These are phyloP conservation scores for Pseudisothecium myosuroides DNA, from an alignment of 225 moss, liverwort and hornwort species.

Conservation along the genomic window DNA sequence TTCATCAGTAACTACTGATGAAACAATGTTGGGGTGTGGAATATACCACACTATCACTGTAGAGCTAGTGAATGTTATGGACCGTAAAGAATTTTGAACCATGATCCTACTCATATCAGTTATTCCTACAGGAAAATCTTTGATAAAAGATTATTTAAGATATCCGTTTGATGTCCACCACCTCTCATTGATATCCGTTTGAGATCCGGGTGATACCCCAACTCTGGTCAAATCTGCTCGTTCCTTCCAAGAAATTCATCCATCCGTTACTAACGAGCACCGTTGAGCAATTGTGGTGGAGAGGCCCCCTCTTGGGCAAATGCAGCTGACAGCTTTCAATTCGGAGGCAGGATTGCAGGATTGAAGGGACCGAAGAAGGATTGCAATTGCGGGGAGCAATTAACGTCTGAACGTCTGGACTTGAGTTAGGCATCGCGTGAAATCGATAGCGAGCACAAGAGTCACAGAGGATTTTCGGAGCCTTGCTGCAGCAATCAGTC, in stretches of 20 bases:
- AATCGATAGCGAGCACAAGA: neutral
- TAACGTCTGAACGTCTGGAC: neutral
- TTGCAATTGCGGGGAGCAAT: neutral
- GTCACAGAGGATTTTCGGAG: neutral
- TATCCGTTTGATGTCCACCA: neutral
- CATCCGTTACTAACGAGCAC: neutral
- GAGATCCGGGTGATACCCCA: neutral
- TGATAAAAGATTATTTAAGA: neutral
- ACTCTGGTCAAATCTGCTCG: neutral
- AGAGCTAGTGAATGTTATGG: too few species aligned
- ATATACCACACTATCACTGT: too few species aligned
- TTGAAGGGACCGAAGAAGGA: neutral
- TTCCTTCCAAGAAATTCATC: neutral
- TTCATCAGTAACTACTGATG: too few species aligned
- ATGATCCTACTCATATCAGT: neutral
- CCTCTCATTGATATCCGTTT: neutral
- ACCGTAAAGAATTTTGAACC: neutral
- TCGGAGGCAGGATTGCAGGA: neutral
- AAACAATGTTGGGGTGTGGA: too few species aligned
- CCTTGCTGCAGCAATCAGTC: too few species aligned
- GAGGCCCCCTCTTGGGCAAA: neutral
- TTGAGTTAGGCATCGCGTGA: neutral
- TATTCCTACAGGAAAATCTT: neutral
- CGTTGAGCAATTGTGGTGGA: neutral
- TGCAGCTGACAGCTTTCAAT: neutral